phyloP scores from a whole-genome alignment of 345 rosid genomes.

The Populus deltoides region DNA sequence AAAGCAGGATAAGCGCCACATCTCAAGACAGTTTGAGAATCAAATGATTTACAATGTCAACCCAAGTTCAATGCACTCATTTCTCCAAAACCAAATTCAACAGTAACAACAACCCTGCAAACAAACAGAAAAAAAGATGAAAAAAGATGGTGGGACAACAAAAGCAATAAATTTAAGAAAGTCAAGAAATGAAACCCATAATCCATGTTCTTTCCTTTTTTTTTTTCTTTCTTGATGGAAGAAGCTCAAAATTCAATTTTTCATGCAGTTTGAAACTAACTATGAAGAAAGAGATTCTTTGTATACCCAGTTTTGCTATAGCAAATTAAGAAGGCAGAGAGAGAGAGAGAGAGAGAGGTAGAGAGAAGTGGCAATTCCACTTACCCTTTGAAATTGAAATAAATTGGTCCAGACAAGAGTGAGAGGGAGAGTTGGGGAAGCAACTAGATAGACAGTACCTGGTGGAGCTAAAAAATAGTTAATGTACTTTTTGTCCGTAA shows the following conservation, averaged over 20 bases:
- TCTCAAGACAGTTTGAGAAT: not conserved
- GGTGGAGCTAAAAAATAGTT: not conserved
- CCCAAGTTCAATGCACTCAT: conserved; percentile 52
- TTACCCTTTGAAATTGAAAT: not conserved
- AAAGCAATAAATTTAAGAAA: not conserved
- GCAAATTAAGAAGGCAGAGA: not conserved
- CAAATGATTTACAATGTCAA: conserved; percentile 18
- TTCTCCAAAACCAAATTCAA: conserved; percentile 10
- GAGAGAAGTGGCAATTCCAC: not conserved
- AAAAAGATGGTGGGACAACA: not conserved
- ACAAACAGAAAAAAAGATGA: not conserved
- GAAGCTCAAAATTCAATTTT: not conserved
- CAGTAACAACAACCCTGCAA: not conserved
- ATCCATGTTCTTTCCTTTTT: not conserved
- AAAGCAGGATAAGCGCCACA: not conserved
- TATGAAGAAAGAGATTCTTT: too few relatives aligned
- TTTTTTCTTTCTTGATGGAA: not conserved
- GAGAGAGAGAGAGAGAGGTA: not conserved
- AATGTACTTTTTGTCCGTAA: not conserved
- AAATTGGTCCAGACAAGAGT: not conserved
- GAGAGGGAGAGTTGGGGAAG: not conserved
- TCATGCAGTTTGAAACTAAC: not conserved
- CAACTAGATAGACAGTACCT: too few relatives aligned
- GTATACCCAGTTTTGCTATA: not conserved
- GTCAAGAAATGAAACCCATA: not conserved